Evolutionary conservation across 345 rosid genomes (phyloP), one percentile per base, ranked within the genome.

Genomic region (Salix arbutifolia): DNA sequence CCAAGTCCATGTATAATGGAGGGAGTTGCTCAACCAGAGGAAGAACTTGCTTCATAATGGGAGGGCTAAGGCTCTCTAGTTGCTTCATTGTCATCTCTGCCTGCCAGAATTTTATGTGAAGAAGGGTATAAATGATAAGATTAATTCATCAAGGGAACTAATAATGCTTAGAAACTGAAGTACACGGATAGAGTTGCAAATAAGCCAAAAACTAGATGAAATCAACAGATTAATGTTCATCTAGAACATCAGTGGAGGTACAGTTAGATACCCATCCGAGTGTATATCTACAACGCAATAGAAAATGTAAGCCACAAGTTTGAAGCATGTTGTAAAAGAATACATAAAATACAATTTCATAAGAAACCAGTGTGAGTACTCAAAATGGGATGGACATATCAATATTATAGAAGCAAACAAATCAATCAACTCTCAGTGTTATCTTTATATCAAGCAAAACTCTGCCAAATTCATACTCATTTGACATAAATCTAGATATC

Each of bases 1-100:
- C 88, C 48, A 96, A 88, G 90, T 96, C 98, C 96, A 89, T 91
- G 88, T 93, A 96, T 85, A 96, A 76, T 28, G 98, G 97, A 80
- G 98, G 97, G 60, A 96, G 91, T 86, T 96, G 99, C 86, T 96
- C 97, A 48, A 96, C 90, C 81, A 96, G 75, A 65, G 99, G 99
- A 79, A 96, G 86, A 81, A 88, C 96, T 85, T 96, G 99, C 89
- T 92, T 96, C 96, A 96, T 86, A 56, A 96, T 88, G 35, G 97
- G 94, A 77, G 98, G 99, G 66, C 97, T 90, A 72, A 93, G 90
- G 81, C 84, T 91, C 87, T 91, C 98, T 76, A 96, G 76, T 80
- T 93, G 97, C 88, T 93, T 96, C 74, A 92, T 66, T 17, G 99
- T 93, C 91, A 93, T 90, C 87, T 93, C 99, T 65, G 97, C 99